These are phyloP conservation scores for Tricholoma hemisulphureum DNA, from an alignment of 768 basidiomycete genomes.

Conservation along the genomic window DNA sequence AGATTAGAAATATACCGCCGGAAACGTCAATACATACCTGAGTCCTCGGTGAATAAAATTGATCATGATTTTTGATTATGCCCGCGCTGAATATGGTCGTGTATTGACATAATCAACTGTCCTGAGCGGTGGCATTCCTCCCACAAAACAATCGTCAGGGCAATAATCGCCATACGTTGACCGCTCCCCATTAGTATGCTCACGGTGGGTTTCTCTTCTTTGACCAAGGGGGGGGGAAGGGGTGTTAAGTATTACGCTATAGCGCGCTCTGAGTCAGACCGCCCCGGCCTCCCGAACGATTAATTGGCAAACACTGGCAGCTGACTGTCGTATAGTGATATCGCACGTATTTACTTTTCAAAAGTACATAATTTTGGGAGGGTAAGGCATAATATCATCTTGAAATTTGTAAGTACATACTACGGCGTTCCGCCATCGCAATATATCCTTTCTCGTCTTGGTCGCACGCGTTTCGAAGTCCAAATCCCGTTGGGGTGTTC, in stretches of 20 bases:
- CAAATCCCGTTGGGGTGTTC: conserved; percentile 11
- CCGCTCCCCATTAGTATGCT: too few relatives aligned
- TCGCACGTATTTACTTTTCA: background rate
- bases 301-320: background rate
- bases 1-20: background rate
- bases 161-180: too few relatives aligned
- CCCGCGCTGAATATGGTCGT: too few relatives aligned
- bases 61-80: too few relatives aligned
- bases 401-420: conserved; percentile 7
- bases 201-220: too few relatives aligned
- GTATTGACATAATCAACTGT: background rate
- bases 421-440: conserved; percentile 5
- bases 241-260: background rate
- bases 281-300: background rate
- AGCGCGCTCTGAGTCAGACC: background rate
- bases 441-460: conserved; percentile 14
- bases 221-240: background rate
- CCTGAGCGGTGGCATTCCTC: too few relatives aligned
- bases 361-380: background rate
- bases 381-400: too few relatives aligned
- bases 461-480: conserved; percentile 18
- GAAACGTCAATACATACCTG: background rate
- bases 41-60: background rate
- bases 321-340: too few relatives aligned
- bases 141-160: too few relatives aligned